These are phyloP conservation scores for Phytophthora melonis DNA, from an alignment of 352 stramenopile species.

Conservation along the genomic window DNA sequence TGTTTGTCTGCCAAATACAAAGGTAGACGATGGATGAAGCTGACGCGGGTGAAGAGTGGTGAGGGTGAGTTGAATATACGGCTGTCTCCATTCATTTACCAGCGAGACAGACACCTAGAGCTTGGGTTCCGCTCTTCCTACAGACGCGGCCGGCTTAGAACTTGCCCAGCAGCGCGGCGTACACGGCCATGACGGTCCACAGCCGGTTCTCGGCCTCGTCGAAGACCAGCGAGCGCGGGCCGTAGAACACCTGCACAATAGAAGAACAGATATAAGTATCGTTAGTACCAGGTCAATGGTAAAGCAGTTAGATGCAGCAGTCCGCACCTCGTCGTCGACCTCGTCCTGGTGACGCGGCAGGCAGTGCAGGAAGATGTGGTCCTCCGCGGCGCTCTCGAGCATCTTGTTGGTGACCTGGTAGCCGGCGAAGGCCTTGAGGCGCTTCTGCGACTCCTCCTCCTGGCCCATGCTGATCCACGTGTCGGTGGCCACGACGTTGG, in stretches of 20 bases:
- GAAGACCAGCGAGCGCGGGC: constrained; percentile 95
- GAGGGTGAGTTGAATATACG: constrained; percentile 1
- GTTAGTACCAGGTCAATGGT: background rate
- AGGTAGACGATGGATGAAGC: background rate
- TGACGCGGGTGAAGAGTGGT: background rate
- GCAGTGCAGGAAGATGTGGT: constrained; percentile 98
- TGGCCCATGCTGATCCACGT: constrained; percentile 98
- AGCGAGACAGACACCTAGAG: constrained; percentile 7
- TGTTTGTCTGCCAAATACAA: background rate
- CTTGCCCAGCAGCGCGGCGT: constrained; percentile 60
- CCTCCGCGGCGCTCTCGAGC: constrained; percentile 89
- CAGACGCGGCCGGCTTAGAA: constrained; percentile 21
- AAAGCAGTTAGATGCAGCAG: background rate
- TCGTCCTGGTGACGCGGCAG: constrained; percentile 97
- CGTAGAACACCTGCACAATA: constrained; percentile 92
- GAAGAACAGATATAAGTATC: background rate
- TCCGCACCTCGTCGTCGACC: constrained; percentile 94
- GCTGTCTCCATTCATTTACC: constrained; percentile 35
- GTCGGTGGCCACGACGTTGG: constrained; percentile 97
- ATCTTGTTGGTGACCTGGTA: constrained; percentile 96
- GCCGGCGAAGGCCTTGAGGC: constrained; percentile 94
- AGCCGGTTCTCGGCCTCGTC: constrained; percentile 98
- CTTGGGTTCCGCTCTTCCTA: constrained; percentile 1
- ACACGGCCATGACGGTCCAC: constrained; percentile 99
- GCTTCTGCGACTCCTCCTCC: constrained; percentile 94